Percentiles rank a stretch among this genome's conserved stretches.
Evolutionary conservation across 192 early-diverging fungal genomes (phyloP).

Genomic region (Coemansia reversa): DNA sequence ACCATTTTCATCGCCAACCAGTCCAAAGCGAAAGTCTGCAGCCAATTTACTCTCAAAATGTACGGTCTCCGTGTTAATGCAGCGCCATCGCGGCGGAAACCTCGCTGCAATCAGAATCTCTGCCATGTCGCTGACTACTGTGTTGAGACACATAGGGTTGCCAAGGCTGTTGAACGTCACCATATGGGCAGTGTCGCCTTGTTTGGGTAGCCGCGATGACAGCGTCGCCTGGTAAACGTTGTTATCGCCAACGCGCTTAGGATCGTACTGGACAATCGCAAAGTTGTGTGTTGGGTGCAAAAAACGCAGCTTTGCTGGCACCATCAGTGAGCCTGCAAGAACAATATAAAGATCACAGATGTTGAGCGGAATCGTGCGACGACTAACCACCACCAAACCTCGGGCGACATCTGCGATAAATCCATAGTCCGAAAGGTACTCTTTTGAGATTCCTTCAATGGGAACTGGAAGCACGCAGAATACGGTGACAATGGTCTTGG

Average conservation of each 20-base stretch:
- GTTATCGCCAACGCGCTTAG: slow-evolving; percentile 68
- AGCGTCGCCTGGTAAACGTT: slow-evolving; percentile 66
- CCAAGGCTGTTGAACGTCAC: slow-evolving; percentile 59
- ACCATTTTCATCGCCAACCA: slow-evolving; percentile 42
- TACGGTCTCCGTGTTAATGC: slow-evolving; percentile 41
- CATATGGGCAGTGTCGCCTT: slow-evolving; percentile 64
- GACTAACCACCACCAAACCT: slow-evolving; percentile 80
- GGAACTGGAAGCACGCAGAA: slow-evolving; percentile 16
- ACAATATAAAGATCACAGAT: slow-evolving; percentile 80
- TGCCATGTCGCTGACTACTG: slow-evolving; percentile 60
- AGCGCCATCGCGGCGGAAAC: slow-evolving; percentile 37
- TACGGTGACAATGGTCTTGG: slow-evolving; percentile 36
- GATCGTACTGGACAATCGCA: slow-evolving; percentile 80
- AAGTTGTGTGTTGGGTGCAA: slow-evolving; percentile 89
- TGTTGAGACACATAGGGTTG: slow-evolving; percentile 61
- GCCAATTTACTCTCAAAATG: slow-evolving; percentile 35
- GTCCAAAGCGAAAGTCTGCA: slow-evolving; percentile 27
- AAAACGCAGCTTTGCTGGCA: slow-evolving; percentile 80
- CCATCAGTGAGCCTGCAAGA: slow-evolving; percentile 83
- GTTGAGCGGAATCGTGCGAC: slow-evolving; percentile 76
- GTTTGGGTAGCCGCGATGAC: slow-evolving; percentile 57
- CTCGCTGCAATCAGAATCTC: slow-evolving; percentile 50
- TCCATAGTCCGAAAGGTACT: slow-evolving; percentile 56
- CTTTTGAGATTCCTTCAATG: slow-evolving; percentile 20
- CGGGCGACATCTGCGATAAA: slow-evolving; percentile 73